Base-by-base conservation (phyloP, 2,329 filamentous ascomycete species). In the Lecanicillium sp. region DNA sequence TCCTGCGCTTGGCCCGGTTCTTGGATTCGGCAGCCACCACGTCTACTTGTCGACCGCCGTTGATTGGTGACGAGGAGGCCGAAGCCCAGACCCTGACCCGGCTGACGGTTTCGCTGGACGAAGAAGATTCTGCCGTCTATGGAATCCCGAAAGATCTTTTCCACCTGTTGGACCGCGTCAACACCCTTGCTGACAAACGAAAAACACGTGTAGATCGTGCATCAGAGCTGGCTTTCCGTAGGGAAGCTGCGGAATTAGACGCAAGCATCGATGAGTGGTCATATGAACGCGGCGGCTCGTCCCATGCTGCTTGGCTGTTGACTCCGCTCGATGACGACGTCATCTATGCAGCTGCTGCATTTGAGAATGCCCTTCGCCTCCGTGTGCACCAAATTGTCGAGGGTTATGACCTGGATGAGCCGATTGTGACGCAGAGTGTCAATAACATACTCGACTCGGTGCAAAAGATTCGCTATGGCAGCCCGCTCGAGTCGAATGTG, bases 351-450 rank as follows among this genome's bases (percentile, higher is more conserved):
- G 61, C 62, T 3, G 51, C 49, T 13, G 61, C 62, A 5, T 66
- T 63, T 41, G 61, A 66, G 40, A 58, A 58, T 45, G 62, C 64
- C 8, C 53, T 66, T n/a, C 55, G 60, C 8, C 50, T 67, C 14
- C 55, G 63, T 8, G 53, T 67, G 14, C 61, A 67, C 45, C 62
- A 67, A 42, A 58, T 67, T 20, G 57, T 64, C 10, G 59, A 67
- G 33, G 64, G 64, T 1, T 67, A 67, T 43, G 55, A 59, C 17
- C 43, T 60, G 9, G 40, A 49, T 9, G 55, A 66, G 31, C 47
- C 54, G 3, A 55, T 53, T 20, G 61, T 64, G 3, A 49, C 52
- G 13, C 45, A 48, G 19, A 54, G 54, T 19, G 55, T 66, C 13
- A 42, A 49, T 2, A 49, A 43, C 3, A 66, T 66, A 22, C 41